Evolutionary conservation across 1,284 basidiomycete genomes (phyloP), one percentile per base, ranked within the genome.

Genomic region (Grifola frondosa): DNA sequence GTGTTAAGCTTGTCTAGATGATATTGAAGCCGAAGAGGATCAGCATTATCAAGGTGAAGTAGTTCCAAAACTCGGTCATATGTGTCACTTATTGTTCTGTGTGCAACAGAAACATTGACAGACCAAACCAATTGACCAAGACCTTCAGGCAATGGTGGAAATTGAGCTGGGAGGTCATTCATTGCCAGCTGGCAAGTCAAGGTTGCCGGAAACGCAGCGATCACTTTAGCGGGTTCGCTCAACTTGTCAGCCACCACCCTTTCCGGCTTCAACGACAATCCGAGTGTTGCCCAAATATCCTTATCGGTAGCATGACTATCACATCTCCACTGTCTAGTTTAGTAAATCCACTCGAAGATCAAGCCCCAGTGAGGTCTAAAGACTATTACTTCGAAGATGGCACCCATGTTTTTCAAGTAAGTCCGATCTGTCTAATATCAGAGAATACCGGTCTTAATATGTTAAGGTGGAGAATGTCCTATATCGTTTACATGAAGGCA

Each of bases 21-120:
- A 17, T 35, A 16, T 7, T 22, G 30, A 4, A 46, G 10, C 6
- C 39, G 23, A 15, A 40, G 16, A 22, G 37, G 30, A 29, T 46
- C 44, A 6, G 20, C 38, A 12, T 40, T 28, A 6, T 36, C 37
- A 13, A 26, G 30, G 0, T 25, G 30, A 6, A 40, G 22, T 13
- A 41, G 30, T 13, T 33, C 15, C 12, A 13, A 16, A 10, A 26
- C 24, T 6, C 12, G 28, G 15, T n/a, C 5, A 20, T 39, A 39
- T n/a, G 26, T 22, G 3, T 29, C 30, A n/a, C 6, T 12, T 5
- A 39, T 25, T 13, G 30, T 30, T 13, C 12, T 4, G 6, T 39
- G 6, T 12, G 26, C 37, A 9, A 19, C 15, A 12, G 12, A 13
- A 22, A 39, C 17, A 30, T 39, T 22, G 20, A 13, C 11, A 10